Evolutionary conservation across 805 yeast genomes (phyloP), one percentile per base, ranked within the genome.

Genomic region (Maudiozyma bulderi): DNA sequence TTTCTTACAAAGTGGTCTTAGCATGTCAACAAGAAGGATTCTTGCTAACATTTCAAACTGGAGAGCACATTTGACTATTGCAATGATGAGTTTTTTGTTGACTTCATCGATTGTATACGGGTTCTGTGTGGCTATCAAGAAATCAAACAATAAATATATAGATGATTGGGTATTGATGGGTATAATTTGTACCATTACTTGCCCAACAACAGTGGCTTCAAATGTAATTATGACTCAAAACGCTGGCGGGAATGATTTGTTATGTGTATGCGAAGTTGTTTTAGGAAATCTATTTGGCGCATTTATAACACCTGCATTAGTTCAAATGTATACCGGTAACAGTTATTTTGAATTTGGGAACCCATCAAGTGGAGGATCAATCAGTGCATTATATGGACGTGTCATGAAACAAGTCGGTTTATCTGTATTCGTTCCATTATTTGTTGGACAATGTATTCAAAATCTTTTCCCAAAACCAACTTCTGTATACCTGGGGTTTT

Each of bases 191-290:
- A 85, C 95, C 2, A 86, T 86, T 33, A 77, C 91, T 10, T 86
- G 95, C 64, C 96, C 96, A 31, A 89, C 96, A 8, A 89, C 96
- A 0, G 95, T 89, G 20, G 80, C 90, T 0, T 87, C 95, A 1
- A 89, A 89, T 62, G 96, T 89, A 31, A 90, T 89, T 31, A 89
- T 89, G 96, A 89, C 96, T 6, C 75, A 81, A 47, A 77, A 77
- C 50, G 95, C 96, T 0, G 81, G 83, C 55, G 96, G 96, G 8
- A 86, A 88, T 65, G 90, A 80, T 54, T 67, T 84, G 14, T 67
- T 88, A 47, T 82, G 95, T 15, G 70, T 87, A 7, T 82, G 93
- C 62, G 95, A 87, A 64, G 96, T 89, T 8, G 80, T 88, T 50
- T 74, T 88, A 34, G 96, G 96, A 1, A 89, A 89, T 60, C 60